These are phyloP conservation scores for Zanthoxylum bungeanum DNA, from an alignment of 345 rosid genomes.

Conservation along the genomic window DNA sequence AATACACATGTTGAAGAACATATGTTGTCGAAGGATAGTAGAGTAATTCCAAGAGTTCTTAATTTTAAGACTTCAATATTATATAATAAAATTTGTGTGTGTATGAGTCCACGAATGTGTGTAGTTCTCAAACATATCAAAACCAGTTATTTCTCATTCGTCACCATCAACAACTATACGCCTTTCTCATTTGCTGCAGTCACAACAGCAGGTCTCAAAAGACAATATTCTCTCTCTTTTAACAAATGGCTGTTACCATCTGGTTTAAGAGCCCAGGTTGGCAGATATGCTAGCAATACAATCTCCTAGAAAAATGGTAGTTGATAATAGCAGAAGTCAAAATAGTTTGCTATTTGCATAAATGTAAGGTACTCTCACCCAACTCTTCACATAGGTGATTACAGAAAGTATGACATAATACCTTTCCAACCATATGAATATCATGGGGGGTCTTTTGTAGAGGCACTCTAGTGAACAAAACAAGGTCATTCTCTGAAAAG, in stretches of 20 bases:
- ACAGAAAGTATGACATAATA: conserved; percentile 23
- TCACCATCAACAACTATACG: not conserved
- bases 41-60: not conserved
- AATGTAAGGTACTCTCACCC: not conserved
- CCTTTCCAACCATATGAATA: conserved; percentile 91
- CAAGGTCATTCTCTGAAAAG: conserved; percentile 84
- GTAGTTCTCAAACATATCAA: not conserved
- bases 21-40: not conserved
- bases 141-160: not conserved
- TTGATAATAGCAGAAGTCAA: not conserved
- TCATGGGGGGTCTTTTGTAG: conserved; percentile 47
- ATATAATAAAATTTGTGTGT: not conserved
- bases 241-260: not conserved
- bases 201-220: not conserved
- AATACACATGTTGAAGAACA: not conserved
- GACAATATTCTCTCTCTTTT: not conserved
- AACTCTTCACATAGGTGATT: conserved; percentile 1
- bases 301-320: not conserved
- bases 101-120: not conserved
- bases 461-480: conserved; percentile 83
- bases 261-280: not conserved
- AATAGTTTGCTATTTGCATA: not conserved
- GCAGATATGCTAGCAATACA: not conserved
- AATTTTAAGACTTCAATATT: not conserved
- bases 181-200: not conserved